These are phyloP conservation scores for Fusarium sp. DNA, from an alignment of 2,329 filamentous ascomycete species.

Conservation along the genomic window DNA sequence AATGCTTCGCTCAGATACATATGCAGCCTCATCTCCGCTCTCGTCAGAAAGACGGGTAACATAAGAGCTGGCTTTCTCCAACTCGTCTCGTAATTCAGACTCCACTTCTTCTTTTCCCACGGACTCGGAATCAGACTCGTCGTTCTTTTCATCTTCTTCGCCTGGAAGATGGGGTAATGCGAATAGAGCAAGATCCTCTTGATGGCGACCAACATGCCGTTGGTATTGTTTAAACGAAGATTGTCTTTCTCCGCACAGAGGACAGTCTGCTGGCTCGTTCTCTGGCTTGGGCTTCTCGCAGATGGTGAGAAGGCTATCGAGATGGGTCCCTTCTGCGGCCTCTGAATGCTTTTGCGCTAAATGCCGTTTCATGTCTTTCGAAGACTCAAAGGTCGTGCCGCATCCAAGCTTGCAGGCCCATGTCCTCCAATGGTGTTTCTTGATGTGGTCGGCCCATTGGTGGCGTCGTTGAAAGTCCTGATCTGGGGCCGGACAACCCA, in stretches of 20 bases:
- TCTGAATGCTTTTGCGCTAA: neutral
- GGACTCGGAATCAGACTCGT: accelerated
- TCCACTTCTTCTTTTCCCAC: accelerated
- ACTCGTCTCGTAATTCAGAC: neutral
- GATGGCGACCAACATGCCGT: neutral
- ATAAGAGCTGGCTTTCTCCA: neutral
- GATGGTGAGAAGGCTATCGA: neutral
- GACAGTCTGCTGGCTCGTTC: accelerated
- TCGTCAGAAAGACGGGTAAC: accelerated
- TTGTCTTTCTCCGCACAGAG: neutral
- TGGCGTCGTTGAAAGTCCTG: neutral
- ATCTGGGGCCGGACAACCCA: neutral
- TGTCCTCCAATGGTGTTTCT: neutral
- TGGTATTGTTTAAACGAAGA: neutral
- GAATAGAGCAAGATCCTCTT: constrained; percentile 7
- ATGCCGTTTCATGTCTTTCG: accelerated
- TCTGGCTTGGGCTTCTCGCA: accelerated
- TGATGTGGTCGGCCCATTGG: neutral
- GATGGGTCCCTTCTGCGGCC: accelerated
- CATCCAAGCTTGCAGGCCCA: neutral
- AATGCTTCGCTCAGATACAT: too few relatives aligned
- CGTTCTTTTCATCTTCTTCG: accelerated
- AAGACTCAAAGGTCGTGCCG: accelerated
- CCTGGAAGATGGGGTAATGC: neutral
- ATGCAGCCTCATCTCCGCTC: accelerated